Percentiles rank a stretch among this genome's conserved stretches.
Evolutionary conservation across 768 basidiomycete species (phyloP).

Genomic region (Tylopilus sp.): DNA sequence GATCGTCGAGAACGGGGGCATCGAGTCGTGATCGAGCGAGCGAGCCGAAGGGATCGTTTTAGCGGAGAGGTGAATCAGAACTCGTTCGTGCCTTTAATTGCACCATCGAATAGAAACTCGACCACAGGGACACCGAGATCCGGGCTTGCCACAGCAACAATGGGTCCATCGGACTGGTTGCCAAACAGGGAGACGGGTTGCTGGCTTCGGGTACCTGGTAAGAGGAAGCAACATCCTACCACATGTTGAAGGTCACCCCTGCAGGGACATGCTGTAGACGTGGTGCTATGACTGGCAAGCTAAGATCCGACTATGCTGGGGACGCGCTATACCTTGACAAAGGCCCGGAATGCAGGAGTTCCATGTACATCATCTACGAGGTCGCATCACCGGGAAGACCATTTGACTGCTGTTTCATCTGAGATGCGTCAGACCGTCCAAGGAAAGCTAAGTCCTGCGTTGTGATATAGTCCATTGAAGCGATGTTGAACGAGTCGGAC

Average conservation of each 20-base stretch:
- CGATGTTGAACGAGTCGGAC: too few relatives aligned
- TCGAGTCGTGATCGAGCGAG: neutral
- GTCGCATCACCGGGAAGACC: too few relatives aligned
- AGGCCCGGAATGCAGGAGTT: too few relatives aligned
- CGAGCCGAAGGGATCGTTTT: neutral
- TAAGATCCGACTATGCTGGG: too few relatives aligned
- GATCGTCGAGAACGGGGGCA: neutral
- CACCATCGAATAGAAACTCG: slow-evolving; percentile 15
- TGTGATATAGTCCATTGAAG: too few relatives aligned
- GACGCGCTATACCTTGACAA: too few relatives aligned
- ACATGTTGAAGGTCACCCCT: slow-evolving; percentile 14
- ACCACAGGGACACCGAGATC: slow-evolving; percentile 5
- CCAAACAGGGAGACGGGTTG: neutral
- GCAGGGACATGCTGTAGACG: slow-evolving; percentile 19
- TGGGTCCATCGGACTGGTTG: neutral
- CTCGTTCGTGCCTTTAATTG: slow-evolving; percentile 9
- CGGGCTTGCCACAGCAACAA: slow-evolving; percentile 5
- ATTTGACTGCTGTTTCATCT: too few relatives aligned
- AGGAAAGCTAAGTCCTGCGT: too few relatives aligned
- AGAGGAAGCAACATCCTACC: slow-evolving; percentile 11
- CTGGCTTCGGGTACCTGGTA: slow-evolving; percentile 2
- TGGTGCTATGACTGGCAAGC: too few relatives aligned
- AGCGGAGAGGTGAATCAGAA: neutral
- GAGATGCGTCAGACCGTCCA: too few relatives aligned
- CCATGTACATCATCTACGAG: too few relatives aligned